Base-by-base conservation (phyloP, 2,329 filamentous ascomycete genomes). In the Aspergillus arachidicola region DNA sequence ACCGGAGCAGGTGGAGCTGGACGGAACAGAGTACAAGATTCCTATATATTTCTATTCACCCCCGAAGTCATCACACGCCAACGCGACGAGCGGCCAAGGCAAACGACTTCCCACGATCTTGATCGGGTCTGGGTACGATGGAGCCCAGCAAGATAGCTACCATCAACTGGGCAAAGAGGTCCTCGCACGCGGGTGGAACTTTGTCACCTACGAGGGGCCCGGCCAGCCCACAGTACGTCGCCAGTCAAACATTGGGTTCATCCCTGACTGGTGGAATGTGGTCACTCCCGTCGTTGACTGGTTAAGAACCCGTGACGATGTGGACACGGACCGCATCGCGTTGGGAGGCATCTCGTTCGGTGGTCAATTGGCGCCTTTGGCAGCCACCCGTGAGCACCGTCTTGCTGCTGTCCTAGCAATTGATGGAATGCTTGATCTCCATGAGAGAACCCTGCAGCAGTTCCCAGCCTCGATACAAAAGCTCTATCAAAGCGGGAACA, bases 171-270 rank as follows among this genome's bases (percentile, higher is more conserved):
- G 46, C n/a, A 21, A 50, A 21, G 46, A 50, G 14, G 4, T 50
- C 46, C 46, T 50, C 46, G 46, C 46, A 4, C 46, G 46, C 46
- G 46, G 46, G 14, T 50, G 46, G 46, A 50, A 50, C 23, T 73
- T 75, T 34, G 73, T 83, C 11, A 78, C 78, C 0, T 84, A 81
- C 64, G 82, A 84, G 53, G 82, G 82, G 0, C 82, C 82, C 0
- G 82, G 82, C 0, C 82, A 84, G 64, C 74, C 76, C 3, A 78
- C 72, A 0, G 76, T 80, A 2, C 76, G 79, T 11, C 76, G 82
- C 1, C 62, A 77, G 0, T 79, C 84, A 43, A 67, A 73, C 3
- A 53, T 82, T 1, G 80, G 78, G 3, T 84, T 83, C 66, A 81
- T 81, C 21, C 74, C 73, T 0, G 73, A 82, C 23, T 83, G 81